These are phyloP conservation scores for Amylostereum areolatum DNA, from an alignment of 1,284 basidiomycete genomes.

Conservation along the genomic window DNA sequence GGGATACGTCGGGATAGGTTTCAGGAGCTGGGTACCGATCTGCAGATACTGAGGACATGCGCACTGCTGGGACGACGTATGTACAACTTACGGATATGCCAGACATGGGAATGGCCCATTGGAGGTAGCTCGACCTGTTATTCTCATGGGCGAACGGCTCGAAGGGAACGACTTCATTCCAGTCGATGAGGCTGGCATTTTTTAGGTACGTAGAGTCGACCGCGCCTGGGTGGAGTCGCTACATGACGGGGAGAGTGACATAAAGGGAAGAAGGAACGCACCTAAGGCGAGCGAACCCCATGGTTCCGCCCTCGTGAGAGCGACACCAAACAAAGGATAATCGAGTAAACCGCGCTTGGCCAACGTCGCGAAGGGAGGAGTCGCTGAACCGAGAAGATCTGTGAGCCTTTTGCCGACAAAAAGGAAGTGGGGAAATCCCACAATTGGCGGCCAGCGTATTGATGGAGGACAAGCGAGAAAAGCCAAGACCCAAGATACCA, in stretches of 20 bases:
- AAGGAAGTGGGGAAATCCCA: conserved; percentile 23
- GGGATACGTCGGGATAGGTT: conserved; percentile 64
- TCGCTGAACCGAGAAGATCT: conserved; percentile 34
- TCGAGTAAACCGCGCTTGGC: conserved; percentile 57
- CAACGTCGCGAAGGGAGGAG: conserved; percentile 58
- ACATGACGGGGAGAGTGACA: background rate
- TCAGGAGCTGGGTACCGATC: conserved; percentile 56
- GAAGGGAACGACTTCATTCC: conserved; percentile 72
- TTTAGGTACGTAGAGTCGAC: conserved; percentile 63
- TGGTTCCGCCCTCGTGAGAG: conserved; percentile 48
- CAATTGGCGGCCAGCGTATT: conserved; percentile 41
- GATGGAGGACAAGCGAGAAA: conserved; percentile 64
- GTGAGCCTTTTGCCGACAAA: background rate
- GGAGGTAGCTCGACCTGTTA: conserved; percentile 68
- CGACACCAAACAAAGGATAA: conserved; percentile 70
- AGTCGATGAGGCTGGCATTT: conserved; percentile 53
- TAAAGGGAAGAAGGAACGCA: conserved; percentile 19
- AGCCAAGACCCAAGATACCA: conserved; percentile 69
- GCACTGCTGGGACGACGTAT: too few species aligned
- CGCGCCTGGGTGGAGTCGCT: conserved; percentile 41
- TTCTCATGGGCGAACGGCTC: conserved; percentile 50
- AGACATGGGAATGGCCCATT: conserved; percentile 71
- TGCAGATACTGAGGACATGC: conserved; percentile 19
- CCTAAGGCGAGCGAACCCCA: conserved; percentile 59
- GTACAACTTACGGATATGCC: conserved; percentile 44